Conservation (phyloP, 805 yeast genomes). For the Ogataea saltuana region DNA sequence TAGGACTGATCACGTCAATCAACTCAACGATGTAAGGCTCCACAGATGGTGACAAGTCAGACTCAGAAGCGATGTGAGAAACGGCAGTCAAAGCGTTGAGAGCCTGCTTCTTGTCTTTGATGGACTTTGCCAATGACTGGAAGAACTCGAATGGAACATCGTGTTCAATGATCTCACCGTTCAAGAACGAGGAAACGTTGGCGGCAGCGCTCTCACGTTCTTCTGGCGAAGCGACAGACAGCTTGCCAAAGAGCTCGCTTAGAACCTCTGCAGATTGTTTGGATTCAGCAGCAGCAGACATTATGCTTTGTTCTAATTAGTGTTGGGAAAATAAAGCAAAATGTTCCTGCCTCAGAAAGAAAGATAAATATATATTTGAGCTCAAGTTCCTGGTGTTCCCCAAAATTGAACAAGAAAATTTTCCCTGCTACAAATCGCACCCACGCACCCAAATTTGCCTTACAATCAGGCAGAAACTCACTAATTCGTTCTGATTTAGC, state of each 20-base stretch:
- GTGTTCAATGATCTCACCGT: conserved; percentile 97
- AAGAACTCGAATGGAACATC: conserved; percentile 94
- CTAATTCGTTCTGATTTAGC: conserved; percentile 3
- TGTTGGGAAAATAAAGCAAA: conserved; percentile 1
- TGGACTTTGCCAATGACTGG: conserved; percentile 68
- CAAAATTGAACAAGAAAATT: conserved; percentile 11
- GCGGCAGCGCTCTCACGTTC: conserved; percentile 83
- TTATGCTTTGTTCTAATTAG: conserved; percentile 12
- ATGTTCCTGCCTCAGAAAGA: conserved; percentile 12
- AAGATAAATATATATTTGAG: conserved; percentile 11
- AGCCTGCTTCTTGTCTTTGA: conserved; percentile 80
- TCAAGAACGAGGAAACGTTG: conserved; percentile 89
- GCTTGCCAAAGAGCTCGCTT: conserved; percentile 89
- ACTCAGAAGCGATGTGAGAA: conserved; percentile 77
- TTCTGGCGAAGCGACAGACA: conserved; percentile 84
- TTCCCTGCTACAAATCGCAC: conserved; percentile 10
- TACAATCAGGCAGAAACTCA: conserved; percentile 11
- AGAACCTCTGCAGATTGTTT: conserved; percentile 76
- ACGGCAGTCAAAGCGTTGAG: conserved; percentile 83
- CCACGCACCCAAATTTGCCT: conserved; percentile 13
- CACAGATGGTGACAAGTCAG: conserved; percentile 82
- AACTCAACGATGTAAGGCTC: conserved; percentile 92
- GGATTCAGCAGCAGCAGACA: conserved; percentile 52
- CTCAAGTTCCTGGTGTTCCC: not conserved
- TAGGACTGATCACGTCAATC: conserved; percentile 66